Evolutionary conservation across 2,329 filamentous ascomycete species (phyloP), one percentile per base, ranked within the genome.

Genomic region (Fulvia fulva): DNA sequence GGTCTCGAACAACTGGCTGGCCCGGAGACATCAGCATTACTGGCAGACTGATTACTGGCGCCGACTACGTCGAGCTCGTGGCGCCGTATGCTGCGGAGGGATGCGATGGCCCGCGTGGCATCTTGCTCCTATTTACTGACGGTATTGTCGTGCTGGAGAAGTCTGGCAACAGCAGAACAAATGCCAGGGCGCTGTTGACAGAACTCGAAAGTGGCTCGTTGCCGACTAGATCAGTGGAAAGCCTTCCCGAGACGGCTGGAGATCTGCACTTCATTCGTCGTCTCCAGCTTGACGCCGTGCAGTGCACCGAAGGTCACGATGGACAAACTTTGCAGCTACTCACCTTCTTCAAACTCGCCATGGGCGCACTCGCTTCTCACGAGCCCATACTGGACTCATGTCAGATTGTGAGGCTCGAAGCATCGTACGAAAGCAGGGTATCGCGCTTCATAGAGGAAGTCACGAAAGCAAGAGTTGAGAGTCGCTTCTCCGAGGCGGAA

Each of bases 101-200:
- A n/a, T 65, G 59, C 44, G 65, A 70, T 22, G 63, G 59, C 6
- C 46, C 61, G 5, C 57, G 56, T 25, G 89, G 90, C 1, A 86
- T 96, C 23, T 81, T 97, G 52, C 77, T 97, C 3, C 78, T 97
- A 2, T 97, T 97, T 69, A 85, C 90, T 2, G 92, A 97, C 67
- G 88, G 84, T 55, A 72, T 97, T 0, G 81, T 96, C 16, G 77
- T 96, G 21, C 75, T 96, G 14, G 87, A 87, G 64, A 96, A 92
- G 72, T 78, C 57, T 14, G 44, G 53, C 14, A 56, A 43, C 7
- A 56, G 58, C 23, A 64, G 65, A 19, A 57, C 85, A 49, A 88
- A 86, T 7, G 90, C 90, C 5, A 87, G 90, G 41, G 89, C 90
- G 57, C 76, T 97, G 53, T 75, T 95, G 55, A 86, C 91, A 3